Evolutionary conservation across 1,284 basidiomycete species (phyloP).

Genomic region (Ceratobasidium sp.): DNA sequence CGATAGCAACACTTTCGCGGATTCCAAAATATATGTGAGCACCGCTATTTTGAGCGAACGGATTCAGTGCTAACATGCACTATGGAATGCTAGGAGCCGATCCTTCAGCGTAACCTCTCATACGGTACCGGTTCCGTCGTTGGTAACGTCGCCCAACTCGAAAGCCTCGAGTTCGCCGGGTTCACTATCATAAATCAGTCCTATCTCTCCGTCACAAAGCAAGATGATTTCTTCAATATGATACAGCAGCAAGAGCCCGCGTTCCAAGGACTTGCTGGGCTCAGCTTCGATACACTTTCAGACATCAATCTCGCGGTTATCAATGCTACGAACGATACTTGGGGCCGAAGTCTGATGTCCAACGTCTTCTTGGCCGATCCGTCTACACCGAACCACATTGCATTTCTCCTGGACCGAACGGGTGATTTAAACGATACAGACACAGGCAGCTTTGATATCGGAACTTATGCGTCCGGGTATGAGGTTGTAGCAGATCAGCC

Average conservation of each 20-base stretch:
- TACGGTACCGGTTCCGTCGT: constrained; percentile 34
- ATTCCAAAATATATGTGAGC: constrained; percentile 13
- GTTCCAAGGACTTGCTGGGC: constrained; percentile 39
- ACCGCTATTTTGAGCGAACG: not conserved
- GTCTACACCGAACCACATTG: constrained; percentile 40
- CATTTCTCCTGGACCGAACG: constrained; percentile 37
- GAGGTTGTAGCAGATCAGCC: constrained; percentile 12
- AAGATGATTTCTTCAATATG: not conserved
- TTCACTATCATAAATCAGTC: constrained; percentile 40
- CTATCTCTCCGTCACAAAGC: constrained; percentile 13
- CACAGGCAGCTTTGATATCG: constrained; percentile 33
- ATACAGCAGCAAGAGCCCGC: not conserved
- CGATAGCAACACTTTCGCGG: constrained; percentile 13
- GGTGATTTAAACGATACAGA: constrained; percentile 40
- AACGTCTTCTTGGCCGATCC: constrained; percentile 35
- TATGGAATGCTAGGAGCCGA: constrained; percentile 2
- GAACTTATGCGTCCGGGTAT: constrained; percentile 35
- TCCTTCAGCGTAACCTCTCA: constrained; percentile 12
- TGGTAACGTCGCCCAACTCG: constrained; percentile 26
- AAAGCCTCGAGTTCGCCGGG: constrained; percentile 24
- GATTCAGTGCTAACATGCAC: not conserved
- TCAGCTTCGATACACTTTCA: constrained; percentile 36
- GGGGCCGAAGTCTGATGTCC: constrained; percentile 37
- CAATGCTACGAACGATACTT: constrained; percentile 4
- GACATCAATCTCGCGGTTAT: constrained; percentile 2